Conservation (phyloP, 163 green algal genomes). For the Coccomyxa subellipsoidea region DNA sequence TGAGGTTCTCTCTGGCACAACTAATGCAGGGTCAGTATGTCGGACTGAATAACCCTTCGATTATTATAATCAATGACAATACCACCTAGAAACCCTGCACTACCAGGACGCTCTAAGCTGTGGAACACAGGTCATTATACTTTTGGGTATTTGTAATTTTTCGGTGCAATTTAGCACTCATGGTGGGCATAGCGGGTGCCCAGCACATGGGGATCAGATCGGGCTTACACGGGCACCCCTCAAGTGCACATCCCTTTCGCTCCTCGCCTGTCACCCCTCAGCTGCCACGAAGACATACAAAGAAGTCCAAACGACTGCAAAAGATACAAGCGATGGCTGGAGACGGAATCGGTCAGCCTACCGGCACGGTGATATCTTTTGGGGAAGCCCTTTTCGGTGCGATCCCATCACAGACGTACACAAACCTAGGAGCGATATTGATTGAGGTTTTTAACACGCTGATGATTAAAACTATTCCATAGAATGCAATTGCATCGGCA, state of each 20-base stretch:
- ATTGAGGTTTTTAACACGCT: too few relatives aligned
- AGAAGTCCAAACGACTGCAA: neutral
- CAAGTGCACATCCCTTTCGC: neutral
- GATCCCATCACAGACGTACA: neutral
- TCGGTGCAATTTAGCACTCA: neutral
- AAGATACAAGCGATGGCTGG: neutral
- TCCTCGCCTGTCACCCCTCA: neutral
- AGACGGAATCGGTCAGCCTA: neutral
- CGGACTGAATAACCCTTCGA: too few relatives aligned
- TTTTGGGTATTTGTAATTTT: neutral
- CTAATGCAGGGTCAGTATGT: too few relatives aligned
- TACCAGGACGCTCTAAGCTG: too few relatives aligned
- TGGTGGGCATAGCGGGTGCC: neutral
- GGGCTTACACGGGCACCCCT: neutral
- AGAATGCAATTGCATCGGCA: too few relatives aligned
- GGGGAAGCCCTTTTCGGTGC: constrained; percentile 76
- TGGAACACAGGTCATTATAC: too few relatives aligned
- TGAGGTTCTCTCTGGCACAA: too few relatives aligned
- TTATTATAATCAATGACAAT: too few relatives aligned
- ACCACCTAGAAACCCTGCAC: too few relatives aligned
- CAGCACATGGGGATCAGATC: neutral
- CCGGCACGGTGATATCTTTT: constrained; percentile 49
- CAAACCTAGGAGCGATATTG: too few relatives aligned
- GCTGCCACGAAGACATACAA: neutral
- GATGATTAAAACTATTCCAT: neutral